phyloP scores from a whole-genome alignment of 225 moss, liverwort and hornwort genomes.

The Takakia lepidozioides region DNA sequence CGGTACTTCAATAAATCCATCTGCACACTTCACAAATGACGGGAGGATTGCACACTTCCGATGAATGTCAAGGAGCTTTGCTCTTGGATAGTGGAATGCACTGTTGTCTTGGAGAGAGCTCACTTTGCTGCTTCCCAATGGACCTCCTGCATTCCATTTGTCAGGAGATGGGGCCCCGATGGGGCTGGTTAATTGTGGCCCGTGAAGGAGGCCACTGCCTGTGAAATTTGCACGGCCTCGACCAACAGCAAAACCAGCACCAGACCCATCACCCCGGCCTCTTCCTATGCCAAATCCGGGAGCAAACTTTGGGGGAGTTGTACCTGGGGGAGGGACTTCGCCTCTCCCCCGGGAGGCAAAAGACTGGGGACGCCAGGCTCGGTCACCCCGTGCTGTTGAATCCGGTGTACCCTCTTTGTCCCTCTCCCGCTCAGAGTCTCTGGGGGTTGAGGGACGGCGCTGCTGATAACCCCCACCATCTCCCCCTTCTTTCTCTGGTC shows the following conservation, averaged over 20 bases:
- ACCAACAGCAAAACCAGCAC: slow-evolving; percentile 83
- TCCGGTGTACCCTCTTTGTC: slow-evolving; percentile 20
- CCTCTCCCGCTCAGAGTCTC: slow-evolving; percentile 39
- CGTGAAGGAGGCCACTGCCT: slow-evolving; percentile 79
- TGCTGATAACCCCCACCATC: slow-evolving; percentile 34
- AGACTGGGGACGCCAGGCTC: slow-evolving; percentile 61
- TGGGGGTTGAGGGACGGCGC: slow-evolving; percentile 25
- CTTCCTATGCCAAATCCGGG: slow-evolving; percentile 92
- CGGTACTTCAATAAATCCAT: slow-evolving; percentile 73
- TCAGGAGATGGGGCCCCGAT: slow-evolving; percentile 78
- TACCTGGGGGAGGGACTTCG: slow-evolving; percentile 63
- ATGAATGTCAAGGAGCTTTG: slow-evolving; percentile 89
- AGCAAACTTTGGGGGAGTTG: slow-evolving; percentile 61
- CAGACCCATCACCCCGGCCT: slow-evolving; percentile 84
- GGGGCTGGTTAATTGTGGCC: slow-evolving; percentile 54
- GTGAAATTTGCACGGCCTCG: slow-evolving; percentile 87
- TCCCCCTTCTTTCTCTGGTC: slow-evolving; percentile 43
- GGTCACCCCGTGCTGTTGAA: slow-evolving; percentile 32
- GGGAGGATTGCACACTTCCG: slow-evolving; percentile 61
- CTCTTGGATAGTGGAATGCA: slow-evolving; percentile 76
- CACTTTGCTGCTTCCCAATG: too few species aligned
- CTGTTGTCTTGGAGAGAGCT: slow-evolving; percentile 61
- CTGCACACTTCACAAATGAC: slow-evolving; percentile 63
- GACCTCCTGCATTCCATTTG: slow-evolving; percentile 62
- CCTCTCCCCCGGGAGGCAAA: slow-evolving; percentile 71